These are phyloP conservation scores for Penicillium psychrofluorescens DNA, from an alignment of 495 filamentous ascomycete species.

Conservation along the genomic window DNA sequence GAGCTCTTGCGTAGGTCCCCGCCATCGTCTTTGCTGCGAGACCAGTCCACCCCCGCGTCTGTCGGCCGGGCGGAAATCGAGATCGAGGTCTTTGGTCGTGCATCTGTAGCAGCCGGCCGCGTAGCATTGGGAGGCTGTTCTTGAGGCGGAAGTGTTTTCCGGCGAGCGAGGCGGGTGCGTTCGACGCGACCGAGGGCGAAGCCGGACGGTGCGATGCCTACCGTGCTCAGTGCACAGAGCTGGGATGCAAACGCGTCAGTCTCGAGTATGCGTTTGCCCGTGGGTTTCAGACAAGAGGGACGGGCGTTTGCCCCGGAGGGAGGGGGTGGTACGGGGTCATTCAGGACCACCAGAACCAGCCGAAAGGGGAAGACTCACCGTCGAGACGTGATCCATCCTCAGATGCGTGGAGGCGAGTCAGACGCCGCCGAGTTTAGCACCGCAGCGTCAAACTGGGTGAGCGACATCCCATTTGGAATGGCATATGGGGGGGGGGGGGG, in stretches of 20 bases:
- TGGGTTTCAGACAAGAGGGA: no score
- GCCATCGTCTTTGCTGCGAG: constrained; percentile 1
- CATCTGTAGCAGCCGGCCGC: constrained; percentile 14
- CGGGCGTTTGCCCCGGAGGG: no score
- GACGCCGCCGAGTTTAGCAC: constrained; percentile 34
- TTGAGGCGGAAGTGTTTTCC: constrained; percentile 18
- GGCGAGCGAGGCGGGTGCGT: constrained; percentile 22
- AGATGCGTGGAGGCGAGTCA: constrained; percentile 24
- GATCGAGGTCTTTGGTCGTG: constrained; percentile 17
- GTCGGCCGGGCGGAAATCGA: constrained; percentile 8
- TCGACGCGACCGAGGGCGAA: constrained; percentile 56
- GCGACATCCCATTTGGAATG: constrained; percentile 34
- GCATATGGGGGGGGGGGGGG: constrained; percentile 13
- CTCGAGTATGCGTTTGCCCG: background rate
- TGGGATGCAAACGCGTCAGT: constrained; percentile 19
- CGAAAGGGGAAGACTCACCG: constrained; percentile 21
- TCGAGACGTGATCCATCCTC: constrained; percentile 45
- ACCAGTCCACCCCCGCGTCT: constrained; percentile 6
- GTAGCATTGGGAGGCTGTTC: constrained; percentile 11
- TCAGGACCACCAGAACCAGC: background rate
- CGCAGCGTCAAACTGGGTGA: constrained; percentile 24
- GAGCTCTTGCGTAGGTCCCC: constrained; percentile 6
- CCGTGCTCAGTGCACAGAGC: constrained; percentile 66
- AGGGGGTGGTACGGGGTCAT: background rate
- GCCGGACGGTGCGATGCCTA: constrained; percentile 59